Evolutionary conservation across 345 rosid genomes (phyloP).

Genomic region (Aquilaria sinensis): DNA sequence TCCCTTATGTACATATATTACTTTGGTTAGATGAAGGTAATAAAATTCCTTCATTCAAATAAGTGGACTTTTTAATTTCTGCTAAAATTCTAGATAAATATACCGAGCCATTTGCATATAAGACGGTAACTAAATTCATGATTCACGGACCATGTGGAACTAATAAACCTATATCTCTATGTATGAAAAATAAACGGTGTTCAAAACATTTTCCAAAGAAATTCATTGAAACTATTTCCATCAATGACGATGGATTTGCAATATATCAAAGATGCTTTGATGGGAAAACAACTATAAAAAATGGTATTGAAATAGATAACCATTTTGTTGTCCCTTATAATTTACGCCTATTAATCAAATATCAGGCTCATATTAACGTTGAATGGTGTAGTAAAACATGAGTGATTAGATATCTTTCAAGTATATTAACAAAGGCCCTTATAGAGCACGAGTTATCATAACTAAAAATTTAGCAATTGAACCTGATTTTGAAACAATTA

Average conservation of each 20-base stretch:
- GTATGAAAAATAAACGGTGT: neutral
- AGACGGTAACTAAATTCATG: neutral
- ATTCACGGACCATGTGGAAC: neutral
- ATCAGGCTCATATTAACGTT: neutral
- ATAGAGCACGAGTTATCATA: neutral
- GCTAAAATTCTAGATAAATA: neutral
- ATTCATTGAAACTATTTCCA: neutral
- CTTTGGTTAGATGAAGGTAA: neutral
- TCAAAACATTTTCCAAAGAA: neutral
- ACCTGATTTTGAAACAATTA: neutral
- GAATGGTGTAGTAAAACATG: neutral
- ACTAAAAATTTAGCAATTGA: neutral
- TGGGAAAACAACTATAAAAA: neutral
- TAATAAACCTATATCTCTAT: neutral
- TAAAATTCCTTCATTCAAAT: fast-evolving
- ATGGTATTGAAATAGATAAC: neutral
- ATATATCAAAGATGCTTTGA: neutral
- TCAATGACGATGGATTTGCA: neutral
- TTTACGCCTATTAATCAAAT: neutral
- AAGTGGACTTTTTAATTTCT: neutral
- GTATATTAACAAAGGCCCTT: neutral
- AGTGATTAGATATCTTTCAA: neutral
- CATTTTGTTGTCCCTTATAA: neutral
- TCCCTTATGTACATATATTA: neutral
- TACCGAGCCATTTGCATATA: neutral